These are phyloP conservation scores for Miamiensis avidus DNA, from an alignment of 169 alveolate genomes.

Conservation along the genomic window DNA sequence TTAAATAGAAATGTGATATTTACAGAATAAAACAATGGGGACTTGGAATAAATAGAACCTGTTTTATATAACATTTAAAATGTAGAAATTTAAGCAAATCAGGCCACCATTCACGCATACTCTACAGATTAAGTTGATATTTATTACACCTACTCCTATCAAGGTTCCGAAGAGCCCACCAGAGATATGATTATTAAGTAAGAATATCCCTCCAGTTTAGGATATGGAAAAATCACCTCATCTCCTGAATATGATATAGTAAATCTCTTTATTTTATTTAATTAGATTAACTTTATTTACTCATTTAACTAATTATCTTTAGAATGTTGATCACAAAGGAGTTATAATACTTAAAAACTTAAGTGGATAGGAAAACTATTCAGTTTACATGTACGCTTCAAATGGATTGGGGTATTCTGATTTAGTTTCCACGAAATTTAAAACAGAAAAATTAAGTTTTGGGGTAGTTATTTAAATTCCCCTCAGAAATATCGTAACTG, in stretches of 20 bases:
- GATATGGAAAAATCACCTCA: not conserved
- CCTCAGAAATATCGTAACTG: too few relatives aligned
- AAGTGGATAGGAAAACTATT: conserved; percentile 9
- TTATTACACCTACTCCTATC: not conserved
- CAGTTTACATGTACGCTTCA: not conserved
- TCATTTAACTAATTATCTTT: too few relatives aligned
- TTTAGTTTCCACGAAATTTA: not conserved
- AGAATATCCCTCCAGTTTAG: not conserved
- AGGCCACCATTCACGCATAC: not conserved
- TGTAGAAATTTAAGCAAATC: not conserved
- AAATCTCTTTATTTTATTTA: too few relatives aligned
- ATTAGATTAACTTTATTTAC: too few relatives aligned
- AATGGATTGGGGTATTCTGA: conserved; percentile 8
- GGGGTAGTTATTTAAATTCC: conserved; percentile 8
- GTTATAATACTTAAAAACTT: not conserved
- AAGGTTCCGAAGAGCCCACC: not conserved
- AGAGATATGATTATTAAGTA: not conserved
- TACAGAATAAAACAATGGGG: not conserved
- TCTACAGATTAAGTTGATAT: not conserved
- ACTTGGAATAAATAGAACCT: not conserved
- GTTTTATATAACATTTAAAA: too few relatives aligned
- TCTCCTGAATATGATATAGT: not conserved
- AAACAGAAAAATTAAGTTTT: conserved; percentile 6
- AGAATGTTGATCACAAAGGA: not conserved
- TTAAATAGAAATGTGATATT: too few relatives aligned